Percentiles rank a stretch among this genome's conserved stretches.
phyloP scores from a whole-genome alignment of 2,329 filamentous ascomycete genomes.

The Rhynchosporium agropyri region DNA sequence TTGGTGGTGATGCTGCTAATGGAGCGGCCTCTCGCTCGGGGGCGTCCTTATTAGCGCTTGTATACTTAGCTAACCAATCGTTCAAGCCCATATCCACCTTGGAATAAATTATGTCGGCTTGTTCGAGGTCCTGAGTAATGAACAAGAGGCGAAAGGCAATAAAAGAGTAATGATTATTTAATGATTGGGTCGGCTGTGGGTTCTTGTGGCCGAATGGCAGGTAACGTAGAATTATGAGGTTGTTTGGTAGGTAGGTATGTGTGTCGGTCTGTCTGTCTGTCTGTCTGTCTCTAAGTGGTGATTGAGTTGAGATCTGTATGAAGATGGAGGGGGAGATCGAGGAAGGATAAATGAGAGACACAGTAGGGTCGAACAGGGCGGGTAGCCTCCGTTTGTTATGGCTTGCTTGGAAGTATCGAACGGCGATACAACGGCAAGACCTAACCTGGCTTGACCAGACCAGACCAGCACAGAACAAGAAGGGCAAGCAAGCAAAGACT shows the following conservation, averaged over 20 bases:
- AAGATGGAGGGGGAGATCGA: neutral
- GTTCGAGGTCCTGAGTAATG: neutral
- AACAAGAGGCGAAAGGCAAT: neutral
- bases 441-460: neutral
- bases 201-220: neutral
- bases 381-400: constrained; percentile 9
- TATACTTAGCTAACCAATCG: constrained; percentile 15
- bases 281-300: no score
- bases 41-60: constrained; percentile 4
- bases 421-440: constrained; percentile 1
- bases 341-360: neutral
- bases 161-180: neutral
- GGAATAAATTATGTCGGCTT: neutral
- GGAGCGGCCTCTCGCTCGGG: no score
- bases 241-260: neutral
- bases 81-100: constrained; percentile 10
- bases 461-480: neutral
- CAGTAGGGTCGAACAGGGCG: neutral
- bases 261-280: neutral
- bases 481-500: neutral
- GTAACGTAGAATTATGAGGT: neutral
- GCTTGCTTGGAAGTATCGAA: neutral
- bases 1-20: no score
- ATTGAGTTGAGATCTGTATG: neutral
- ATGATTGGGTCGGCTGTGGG: no score